A percentile compares a stretch with the other conserved stretches of the same genome.
These are phyloP conservation scores for Pestalotiopsis sp. DNA, from an alignment of 2,329 filamentous ascomycete genomes.

Conservation along the genomic window DNA sequence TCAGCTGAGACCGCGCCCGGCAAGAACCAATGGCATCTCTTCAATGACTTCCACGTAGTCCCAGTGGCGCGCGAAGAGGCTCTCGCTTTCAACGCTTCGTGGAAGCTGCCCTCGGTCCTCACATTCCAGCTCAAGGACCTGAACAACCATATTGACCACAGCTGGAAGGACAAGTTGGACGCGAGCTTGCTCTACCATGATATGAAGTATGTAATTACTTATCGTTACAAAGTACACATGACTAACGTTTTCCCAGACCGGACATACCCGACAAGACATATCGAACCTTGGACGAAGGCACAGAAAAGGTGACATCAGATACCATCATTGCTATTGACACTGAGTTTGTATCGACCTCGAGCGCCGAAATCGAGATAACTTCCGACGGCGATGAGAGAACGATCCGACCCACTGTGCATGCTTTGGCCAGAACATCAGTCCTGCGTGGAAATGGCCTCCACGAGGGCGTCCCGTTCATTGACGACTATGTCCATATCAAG, in stretches of 20 bases:
- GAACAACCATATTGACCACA: constrained; percentile 81
- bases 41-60: constrained; percentile 95
- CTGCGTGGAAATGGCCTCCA: constrained; percentile 77
- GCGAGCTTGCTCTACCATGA: constrained; percentile 83
- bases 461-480: constrained; percentile 88
- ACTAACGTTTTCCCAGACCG: constrained; percentile 37
- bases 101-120: constrained; percentile 91
- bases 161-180: constrained; percentile 85
- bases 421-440: constrained; percentile 90
- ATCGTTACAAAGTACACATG: background rate
- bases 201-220: constrained; percentile 44
- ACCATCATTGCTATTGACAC: constrained; percentile 90
- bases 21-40: constrained; percentile 86
- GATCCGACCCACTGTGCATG: constrained; percentile 87
- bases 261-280: constrained; percentile 58
- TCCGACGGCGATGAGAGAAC: constrained; percentile 91
- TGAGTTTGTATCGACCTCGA: constrained; percentile 91
- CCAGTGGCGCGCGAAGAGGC: constrained; percentile 82
- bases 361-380: constrained; percentile 95
- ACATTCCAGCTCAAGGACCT: constrained; percentile 82
- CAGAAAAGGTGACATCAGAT: constrained; percentile 70
- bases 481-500: constrained; percentile 92
- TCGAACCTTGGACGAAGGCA: constrained; percentile 55
- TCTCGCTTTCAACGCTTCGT: constrained; percentile 83
- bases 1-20: constrained; percentile 61